phyloP scores from a whole-genome alignment of 164 flowering plant species.

The Amborella trichopoda region DNA sequence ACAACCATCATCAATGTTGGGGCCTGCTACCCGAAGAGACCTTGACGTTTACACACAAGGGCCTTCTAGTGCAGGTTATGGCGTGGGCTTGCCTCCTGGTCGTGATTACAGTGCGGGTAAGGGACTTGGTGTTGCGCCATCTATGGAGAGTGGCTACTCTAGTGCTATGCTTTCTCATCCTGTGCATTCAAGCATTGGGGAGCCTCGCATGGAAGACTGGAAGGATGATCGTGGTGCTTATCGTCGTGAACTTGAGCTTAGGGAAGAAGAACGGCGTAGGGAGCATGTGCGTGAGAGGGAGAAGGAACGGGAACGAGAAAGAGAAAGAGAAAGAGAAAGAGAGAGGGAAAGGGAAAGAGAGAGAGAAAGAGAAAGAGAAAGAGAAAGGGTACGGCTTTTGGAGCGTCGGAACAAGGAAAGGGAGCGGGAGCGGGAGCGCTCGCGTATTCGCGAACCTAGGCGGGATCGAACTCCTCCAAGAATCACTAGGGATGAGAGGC shows the following conservation, averaged over 20 bases:
- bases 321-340: slow-evolving; percentile 2
- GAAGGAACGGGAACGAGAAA: slow-evolving; percentile 43
- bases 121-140: slow-evolving; percentile 45
- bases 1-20: slow-evolving; percentile 69
- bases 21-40: slow-evolving; percentile 70
- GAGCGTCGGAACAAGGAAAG: slow-evolving; percentile 37
- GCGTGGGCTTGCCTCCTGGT: slow-evolving; percentile 97
- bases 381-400: slow-evolving; percentile 18
- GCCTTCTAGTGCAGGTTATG: slow-evolving; percentile 75
- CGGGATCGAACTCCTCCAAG: slow-evolving; percentile 69
- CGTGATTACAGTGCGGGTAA: slow-evolving; percentile 81
- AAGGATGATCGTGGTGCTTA: slow-evolving; percentile 58
- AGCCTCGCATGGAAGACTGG: slow-evolving; percentile 43
- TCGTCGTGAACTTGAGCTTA: slow-evolving; percentile 55
- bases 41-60: slow-evolving; percentile 60
- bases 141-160: slow-evolving; percentile 57
- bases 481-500: slow-evolving; percentile 55
- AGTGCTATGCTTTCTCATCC: slow-evolving; percentile 36
- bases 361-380: slow-evolving; percentile 24
- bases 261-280: slow-evolving; percentile 80
- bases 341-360: slow-evolving; percentile 38
- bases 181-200: slow-evolving; percentile 24
- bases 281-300: slow-evolving; percentile 64
- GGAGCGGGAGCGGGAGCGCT: slow-evolving; percentile 40
- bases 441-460: slow-evolving; percentile 43